Conservation (phyloP, 768 basidiomycete genomes). For the Xerocomellus amylosporus region DNA sequence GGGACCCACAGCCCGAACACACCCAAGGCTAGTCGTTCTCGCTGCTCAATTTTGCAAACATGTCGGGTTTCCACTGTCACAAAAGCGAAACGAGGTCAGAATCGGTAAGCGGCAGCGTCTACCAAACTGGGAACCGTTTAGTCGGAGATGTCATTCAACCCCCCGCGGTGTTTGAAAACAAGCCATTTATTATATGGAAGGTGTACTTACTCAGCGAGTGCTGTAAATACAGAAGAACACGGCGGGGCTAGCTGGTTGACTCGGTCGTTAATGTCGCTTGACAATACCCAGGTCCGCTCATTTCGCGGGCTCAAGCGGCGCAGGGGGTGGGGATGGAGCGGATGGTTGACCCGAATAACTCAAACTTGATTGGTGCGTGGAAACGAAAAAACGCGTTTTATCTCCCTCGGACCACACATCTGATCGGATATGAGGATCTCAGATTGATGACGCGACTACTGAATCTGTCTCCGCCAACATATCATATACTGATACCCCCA, state of each 20-base stretch:
- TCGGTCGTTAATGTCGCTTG: not conserved
- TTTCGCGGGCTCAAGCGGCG: not conserved
- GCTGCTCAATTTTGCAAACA: not conserved
- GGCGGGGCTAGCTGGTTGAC: not conserved
- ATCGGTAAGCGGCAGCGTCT: not conserved
- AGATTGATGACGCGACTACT: slow-evolving; percentile 18
- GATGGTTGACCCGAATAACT: not conserved
- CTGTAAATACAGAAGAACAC: not conserved
- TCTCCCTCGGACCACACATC: slow-evolving; percentile 21
- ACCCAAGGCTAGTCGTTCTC: not conserved
- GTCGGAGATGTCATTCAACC: not conserved
- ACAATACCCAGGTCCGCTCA: not conserved
- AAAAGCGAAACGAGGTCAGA: too few species aligned
- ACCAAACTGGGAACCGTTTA: not conserved
- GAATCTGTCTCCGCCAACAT: slow-evolving; percentile 12
- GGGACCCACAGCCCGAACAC: not conserved
- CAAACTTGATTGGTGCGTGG: slow-evolving; percentile 7
- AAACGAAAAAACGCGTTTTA: slow-evolving; percentile 16
- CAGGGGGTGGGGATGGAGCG: not conserved
- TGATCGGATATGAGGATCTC: slow-evolving; percentile 15
- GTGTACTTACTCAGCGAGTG: not conserved
- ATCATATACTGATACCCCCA: slow-evolving; percentile 9
- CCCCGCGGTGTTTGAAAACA: not conserved
- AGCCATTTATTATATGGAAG: not conserved
- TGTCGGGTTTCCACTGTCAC: too few species aligned